Evolutionary conservation across 78 protist genomes (phyloP), one percentile per base, ranked within the genome.

Genomic region (Dictyostelium brefeldianum): DNA sequence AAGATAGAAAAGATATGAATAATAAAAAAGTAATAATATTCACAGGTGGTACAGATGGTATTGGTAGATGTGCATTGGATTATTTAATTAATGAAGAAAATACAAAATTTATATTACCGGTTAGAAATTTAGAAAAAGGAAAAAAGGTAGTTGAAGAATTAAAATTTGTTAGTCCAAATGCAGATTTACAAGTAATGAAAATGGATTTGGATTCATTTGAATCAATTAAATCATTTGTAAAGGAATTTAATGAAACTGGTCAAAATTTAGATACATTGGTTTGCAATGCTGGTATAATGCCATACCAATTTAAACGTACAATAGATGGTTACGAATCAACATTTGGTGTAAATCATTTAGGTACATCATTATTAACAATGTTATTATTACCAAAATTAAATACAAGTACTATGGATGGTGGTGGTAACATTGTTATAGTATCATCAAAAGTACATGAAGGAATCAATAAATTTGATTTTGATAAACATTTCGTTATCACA

Each of bases 241-340:
- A 71, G 9, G 59, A 41, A 20, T 83, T 69, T 83, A 73, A 41
- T 54, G 29, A 83, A 83, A 7, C 56, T 9, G 25, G 46, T 73
- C 7, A 54, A 36, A 41, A 41, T 22, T n/a, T 83, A 9, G 25
- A 83, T 73, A 53, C 47, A 29, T 83, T 83, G 22, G 59, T 83
- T 31, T 56, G 73, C 56, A 73, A 73, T 83, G 91, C 91, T n/a
- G 91, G 91, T 47, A 78, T 85, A 0, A 91, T 89, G 89, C 10
- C 31, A 20, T 36, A 18, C 46, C n/a, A 4, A 12, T n/a, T 4
- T 27, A 11, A 17, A 18, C n/a, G 18, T 22, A 83, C 91, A 0
- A 11, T 9, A 1, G 81, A 83, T 83, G 91, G 91, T 31, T 83
- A 43, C 10, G 91, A 54, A 8, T 27, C 54, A 41, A 43, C 51